These are phyloP conservation scores for Cryptococcus sp. DNA, from an alignment of 1,284 basidiomycete species.

Conservation along the genomic window DNA sequence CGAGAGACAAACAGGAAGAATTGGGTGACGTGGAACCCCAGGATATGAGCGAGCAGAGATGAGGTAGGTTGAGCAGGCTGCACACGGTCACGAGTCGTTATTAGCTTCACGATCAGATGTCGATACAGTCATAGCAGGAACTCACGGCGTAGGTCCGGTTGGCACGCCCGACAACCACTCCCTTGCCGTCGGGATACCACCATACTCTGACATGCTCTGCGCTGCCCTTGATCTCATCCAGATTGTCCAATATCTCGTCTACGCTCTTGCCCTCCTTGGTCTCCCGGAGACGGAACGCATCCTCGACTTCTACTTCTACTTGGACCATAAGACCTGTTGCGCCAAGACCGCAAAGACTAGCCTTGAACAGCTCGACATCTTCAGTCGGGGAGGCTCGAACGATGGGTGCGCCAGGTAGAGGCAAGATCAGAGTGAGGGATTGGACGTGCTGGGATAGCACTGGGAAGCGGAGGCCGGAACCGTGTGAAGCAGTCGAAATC, in stretches of 20 bases:
- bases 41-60: slow-evolving; percentile 63
- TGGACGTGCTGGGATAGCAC: slow-evolving; percentile 82
- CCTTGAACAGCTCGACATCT: slow-evolving; percentile 77
- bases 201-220: slow-evolving; percentile 89
- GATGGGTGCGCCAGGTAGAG: slow-evolving; percentile 40
- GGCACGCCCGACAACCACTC: slow-evolving; percentile 71
- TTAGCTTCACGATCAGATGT: background rate
- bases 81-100: slow-evolving; percentile 8
- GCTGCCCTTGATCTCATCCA: slow-evolving; percentile 60
- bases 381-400: slow-evolving; percentile 49
- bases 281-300: slow-evolving; percentile 81
- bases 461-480: slow-evolving; percentile 77
- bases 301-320: slow-evolving; percentile 76
- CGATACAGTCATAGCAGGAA: slow-evolving; percentile 16
- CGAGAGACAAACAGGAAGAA: slow-evolving; percentile 68
- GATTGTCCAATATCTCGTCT: slow-evolving; percentile 56
- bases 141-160: slow-evolving; percentile 76
- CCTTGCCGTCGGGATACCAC: slow-evolving; percentile 87
- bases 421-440: slow-evolving; percentile 67
- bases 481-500: slow-evolving; percentile 93
- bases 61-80: slow-evolving; percentile 59
- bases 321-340: slow-evolving; percentile 84
- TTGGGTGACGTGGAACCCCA: slow-evolving; percentile 77
- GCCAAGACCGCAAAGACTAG: slow-evolving; percentile 93
- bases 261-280: slow-evolving; percentile 68